A percentile compares a stretch with the other conserved stretches of the same genome.
Conservation (phyloP, 148 eudicot genomes). For the Camellia granthamiana region DNA sequence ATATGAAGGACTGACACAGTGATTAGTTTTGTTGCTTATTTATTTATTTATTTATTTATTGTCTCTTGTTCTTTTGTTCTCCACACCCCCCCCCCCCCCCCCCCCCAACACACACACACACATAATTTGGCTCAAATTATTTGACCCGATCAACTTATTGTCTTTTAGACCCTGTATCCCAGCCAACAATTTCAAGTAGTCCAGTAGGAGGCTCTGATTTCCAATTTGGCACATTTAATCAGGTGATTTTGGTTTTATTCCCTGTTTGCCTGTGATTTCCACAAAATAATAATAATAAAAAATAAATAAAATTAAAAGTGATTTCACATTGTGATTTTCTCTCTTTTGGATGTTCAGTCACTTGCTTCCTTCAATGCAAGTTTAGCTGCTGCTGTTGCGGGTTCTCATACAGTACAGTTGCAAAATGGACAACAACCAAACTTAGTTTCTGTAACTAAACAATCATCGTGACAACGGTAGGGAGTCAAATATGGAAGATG, state of each 20-base stretch:
- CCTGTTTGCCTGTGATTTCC: background rate
- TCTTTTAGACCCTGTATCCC: slow-evolving; percentile 48
- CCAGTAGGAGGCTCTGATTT: slow-evolving; percentile 45
- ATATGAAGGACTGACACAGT: background rate
- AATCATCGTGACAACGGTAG: slow-evolving; percentile 53
- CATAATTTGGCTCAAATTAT: background rate
- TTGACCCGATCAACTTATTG: background rate
- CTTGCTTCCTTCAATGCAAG: slow-evolving; percentile 25
- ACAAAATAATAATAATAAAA: too few species aligned
- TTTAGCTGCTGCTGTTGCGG: slow-evolving; percentile 20
- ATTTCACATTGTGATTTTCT: background rate
- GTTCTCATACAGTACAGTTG: slow-evolving; percentile 35
- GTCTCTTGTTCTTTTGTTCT: background rate
- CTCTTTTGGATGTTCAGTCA: slow-evolving; percentile 18
- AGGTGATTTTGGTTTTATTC: slow-evolving; percentile 36
- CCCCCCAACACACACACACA: too few species aligned
- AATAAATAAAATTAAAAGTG: background rate
- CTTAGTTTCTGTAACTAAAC: slow-evolving; percentile 36
- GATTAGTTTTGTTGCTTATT: background rate
- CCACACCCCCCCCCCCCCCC: too few species aligned
- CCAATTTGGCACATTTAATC: slow-evolving; percentile 51
- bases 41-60: background rate
- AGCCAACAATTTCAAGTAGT: slow-evolving; percentile 41
- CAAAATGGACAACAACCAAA: slow-evolving; percentile 39
- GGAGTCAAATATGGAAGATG: slow-evolving; percentile 73